phyloP scores from a whole-genome alignment of 78 protist genomes.

The Speleostelium caveatum region DNA sequence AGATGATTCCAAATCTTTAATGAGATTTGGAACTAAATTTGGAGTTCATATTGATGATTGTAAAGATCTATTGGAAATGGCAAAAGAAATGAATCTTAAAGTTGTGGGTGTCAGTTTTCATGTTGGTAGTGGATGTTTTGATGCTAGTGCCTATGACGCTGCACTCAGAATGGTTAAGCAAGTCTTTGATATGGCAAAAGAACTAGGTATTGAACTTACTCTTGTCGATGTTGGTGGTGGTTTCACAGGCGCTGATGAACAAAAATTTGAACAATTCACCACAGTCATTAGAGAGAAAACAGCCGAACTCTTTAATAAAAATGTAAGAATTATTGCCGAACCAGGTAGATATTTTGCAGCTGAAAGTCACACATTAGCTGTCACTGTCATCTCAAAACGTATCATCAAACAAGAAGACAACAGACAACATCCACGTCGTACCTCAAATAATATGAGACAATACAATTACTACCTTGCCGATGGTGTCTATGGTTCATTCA shows the following conservation, averaged over 20 bases:
- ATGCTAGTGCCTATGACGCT: constrained; percentile 82
- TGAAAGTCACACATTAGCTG: constrained; percentile 86
- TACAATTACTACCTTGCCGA: constrained; percentile 92
- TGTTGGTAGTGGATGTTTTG: constrained; percentile 95
- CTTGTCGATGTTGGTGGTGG: constrained; percentile 99
- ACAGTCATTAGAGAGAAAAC: constrained; percentile 84
- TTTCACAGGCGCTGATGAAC: constrained; percentile 92
- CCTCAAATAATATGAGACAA: constrained; percentile 70
- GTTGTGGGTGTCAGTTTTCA: constrained; percentile 95
- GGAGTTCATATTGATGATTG: constrained; percentile 85
- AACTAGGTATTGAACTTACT: constrained; percentile 71
- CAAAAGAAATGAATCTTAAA: constrained; percentile 78
- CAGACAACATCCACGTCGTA: constrained; percentile 80
- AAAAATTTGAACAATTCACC: constrained; percentile 44
- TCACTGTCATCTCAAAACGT: constrained; percentile 86
- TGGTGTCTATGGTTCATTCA: constrained; percentile 97
- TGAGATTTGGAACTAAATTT: constrained; percentile 90
- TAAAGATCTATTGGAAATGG: constrained; percentile 78
- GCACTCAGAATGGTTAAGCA: constrained; percentile 83
- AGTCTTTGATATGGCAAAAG: constrained; percentile 94
- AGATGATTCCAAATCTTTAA: constrained; percentile 89
- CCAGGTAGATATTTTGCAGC: constrained; percentile 97
- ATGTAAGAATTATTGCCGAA: constrained; percentile 95
- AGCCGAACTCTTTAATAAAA: constrained; percentile 86
- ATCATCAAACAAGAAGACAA: constrained; percentile 64